Evolutionary conservation across 345 rosid species (phyloP).

Genomic region (Gynandropsis gynandra): DNA sequence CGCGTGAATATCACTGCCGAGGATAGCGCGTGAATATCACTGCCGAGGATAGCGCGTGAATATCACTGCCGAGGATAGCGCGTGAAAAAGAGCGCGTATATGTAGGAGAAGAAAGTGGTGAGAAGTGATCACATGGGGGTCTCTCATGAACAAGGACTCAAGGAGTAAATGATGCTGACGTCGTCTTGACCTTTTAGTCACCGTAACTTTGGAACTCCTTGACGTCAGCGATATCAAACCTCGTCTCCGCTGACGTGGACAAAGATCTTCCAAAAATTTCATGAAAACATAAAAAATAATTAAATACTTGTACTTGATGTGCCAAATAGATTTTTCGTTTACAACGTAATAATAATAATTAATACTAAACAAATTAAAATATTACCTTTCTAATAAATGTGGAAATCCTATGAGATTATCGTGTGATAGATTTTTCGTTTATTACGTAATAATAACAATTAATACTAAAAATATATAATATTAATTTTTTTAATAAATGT

Average conservation of each 20-base stretch:
- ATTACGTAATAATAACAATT: too few relatives aligned
- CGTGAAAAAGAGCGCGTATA: background rate
- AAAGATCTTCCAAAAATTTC: constrained; percentile 15
- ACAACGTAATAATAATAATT: too few relatives aligned
- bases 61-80: background rate
- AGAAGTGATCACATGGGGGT: constrained; percentile 20
- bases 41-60: constrained; percentile 12
- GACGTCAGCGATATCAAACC: constrained; percentile 26
- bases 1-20: background rate
- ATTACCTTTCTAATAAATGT: too few relatives aligned
- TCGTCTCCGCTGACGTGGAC: constrained; percentile 26
- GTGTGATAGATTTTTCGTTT: too few relatives aligned
- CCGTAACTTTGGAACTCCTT: constrained; percentile 20
- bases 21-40: constrained; percentile 1
- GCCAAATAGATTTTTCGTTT: too few relatives aligned
- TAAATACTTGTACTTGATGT: too few relatives aligned
- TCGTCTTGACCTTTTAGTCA: constrained; percentile 10
- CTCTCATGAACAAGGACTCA: background rate
- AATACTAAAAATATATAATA: too few relatives aligned
- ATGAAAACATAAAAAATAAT: too few relatives aligned
- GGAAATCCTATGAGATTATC: too few relatives aligned
- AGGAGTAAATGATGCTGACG: constrained; percentile 26
- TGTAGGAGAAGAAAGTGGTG: background rate
- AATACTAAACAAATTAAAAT: too few relatives aligned
- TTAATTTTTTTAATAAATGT: too few relatives aligned